Percentiles rank a stretch among this genome's conserved stretches.
These are phyloP conservation scores for Aureobasidium uvarum DNA, from an alignment of 2,329 filamentous ascomycete species.

Conservation along the genomic window DNA sequence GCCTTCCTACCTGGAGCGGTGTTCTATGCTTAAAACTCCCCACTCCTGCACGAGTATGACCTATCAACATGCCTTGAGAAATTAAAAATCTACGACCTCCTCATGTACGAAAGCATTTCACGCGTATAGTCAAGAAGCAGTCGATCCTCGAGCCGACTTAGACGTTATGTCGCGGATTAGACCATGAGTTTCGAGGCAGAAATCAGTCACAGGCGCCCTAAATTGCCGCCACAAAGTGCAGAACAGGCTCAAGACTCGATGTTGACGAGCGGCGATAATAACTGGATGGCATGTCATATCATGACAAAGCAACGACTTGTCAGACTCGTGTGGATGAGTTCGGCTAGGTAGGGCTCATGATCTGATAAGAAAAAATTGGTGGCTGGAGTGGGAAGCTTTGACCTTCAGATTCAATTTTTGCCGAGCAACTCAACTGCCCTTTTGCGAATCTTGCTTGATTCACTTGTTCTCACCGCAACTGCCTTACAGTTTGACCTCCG, in stretches of 20 bases:
- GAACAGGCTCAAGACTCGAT: background rate
- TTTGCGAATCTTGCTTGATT: background rate
- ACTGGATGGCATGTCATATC: background rate
- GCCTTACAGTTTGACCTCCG: background rate
- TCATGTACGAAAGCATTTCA: too few species aligned
- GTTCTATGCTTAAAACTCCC: background rate
- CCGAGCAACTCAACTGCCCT: background rate
- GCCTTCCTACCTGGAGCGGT: background rate
- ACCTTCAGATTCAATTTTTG: background rate
- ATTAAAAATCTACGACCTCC: too few species aligned
- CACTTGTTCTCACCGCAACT: background rate
- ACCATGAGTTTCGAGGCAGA: background rate
- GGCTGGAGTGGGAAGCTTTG: background rate
- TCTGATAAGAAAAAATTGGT: conserved; percentile 6
- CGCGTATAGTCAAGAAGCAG: too few species aligned
- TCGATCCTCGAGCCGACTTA: background rate
- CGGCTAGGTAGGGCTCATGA: conserved; percentile 4
- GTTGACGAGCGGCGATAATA: background rate
- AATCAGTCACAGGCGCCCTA: background rate
- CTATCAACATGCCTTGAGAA: background rate
- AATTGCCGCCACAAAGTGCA: background rate
- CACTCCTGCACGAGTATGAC: background rate
- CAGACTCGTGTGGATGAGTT: background rate
- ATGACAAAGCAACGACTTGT: conserved; percentile 1
- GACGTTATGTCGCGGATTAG: background rate